Base-by-base conservation (phyloP, 306 rosid species). In the Begonia masoniana region DNA sequence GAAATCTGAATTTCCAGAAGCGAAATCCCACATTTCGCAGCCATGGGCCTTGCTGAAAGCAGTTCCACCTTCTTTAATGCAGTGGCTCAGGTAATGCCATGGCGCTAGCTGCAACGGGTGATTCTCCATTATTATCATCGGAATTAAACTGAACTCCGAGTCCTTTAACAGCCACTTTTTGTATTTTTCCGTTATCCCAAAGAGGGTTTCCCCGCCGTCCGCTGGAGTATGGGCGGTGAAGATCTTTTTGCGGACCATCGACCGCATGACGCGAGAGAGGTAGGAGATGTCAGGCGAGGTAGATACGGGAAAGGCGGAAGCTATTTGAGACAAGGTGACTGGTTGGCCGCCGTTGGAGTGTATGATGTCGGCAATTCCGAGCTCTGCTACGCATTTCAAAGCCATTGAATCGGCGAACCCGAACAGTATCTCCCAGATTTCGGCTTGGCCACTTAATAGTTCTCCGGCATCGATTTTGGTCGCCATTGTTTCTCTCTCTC, bases 11-110 rank as follows among this genome's bases (percentile, higher is more conserved):
- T 71, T 67, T 49, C 52, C 41, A 0, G 71, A 49, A 0, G 49
- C 67, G 39, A 59, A 53, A 11, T 75, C 77, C 68, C 76, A 75
- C 9, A 71, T 56, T 41, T 59, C 59, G 1, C 42, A 42, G 15
- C 71, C 77, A 26, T 67, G 68, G 13, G 74, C 71, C 42, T 55
- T 65, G 14, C 56, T 1, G 10, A 75, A 71, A 1, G 81, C 67
- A 2, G 23, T 4, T 9, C 65, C 74, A 0, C 62, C 60, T 26
- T 62, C 58, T 39, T 39, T 67, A 15, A 75, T 65, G n/a, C 65
- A 56, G 23, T 10, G 64, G 59, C 71, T 31, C 2, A 71, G 42
- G 31, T 21, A 75, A n/a, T 75, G 71, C 71, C 73, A 66, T 9
- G 71, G 71, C 0, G 56, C 47, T 52, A 63, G 16, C 14, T 15